A percentile compares a stretch with the other conserved stretches of the same genome.
These are phyloP conservation scores for Phytophthora boehmeriae DNA, from an alignment of 352 stramenopile species.

Conservation along the genomic window DNA sequence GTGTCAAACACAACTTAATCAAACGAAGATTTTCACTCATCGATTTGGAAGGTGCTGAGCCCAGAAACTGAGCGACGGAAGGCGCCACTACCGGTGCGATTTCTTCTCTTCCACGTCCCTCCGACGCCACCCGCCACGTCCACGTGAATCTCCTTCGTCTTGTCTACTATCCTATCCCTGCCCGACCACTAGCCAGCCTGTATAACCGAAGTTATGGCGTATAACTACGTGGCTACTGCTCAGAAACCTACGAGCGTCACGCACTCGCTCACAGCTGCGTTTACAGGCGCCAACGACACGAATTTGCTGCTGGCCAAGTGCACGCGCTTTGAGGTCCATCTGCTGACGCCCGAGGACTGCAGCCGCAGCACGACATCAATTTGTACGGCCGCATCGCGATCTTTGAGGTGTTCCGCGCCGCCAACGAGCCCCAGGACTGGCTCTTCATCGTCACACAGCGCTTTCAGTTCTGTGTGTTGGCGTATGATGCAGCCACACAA, in stretches of 20 bases:
- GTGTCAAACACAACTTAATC: too few species aligned
- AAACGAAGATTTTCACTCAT: too few species aligned
- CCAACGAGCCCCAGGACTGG: constrained; percentile 81
- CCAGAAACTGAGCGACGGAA: too few species aligned
- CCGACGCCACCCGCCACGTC: too few species aligned
- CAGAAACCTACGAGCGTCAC: constrained; percentile 94
- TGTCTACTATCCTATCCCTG: constrained; percentile 9
- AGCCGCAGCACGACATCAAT: constrained; percentile 85
- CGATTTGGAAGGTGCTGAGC: too few species aligned
- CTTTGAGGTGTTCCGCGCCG: constrained; percentile 83
- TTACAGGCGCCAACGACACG: constrained; percentile 87
- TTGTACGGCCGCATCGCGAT: constrained; percentile 90
- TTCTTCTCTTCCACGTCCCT: neutral
- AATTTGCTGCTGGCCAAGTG: constrained; percentile 92
- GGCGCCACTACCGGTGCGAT: neutral
- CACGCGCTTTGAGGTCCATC: constrained; percentile 90
- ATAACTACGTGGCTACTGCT: constrained; percentile 94
- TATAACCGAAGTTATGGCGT: constrained; percentile 54
- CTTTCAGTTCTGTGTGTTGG: constrained; percentile 91
- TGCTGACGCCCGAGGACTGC: constrained; percentile 85
- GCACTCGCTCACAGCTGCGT: constrained; percentile 91
- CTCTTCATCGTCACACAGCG: constrained; percentile 90
- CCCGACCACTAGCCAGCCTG: neutral
- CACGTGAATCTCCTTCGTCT: neutral
- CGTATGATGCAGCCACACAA: constrained; percentile 71